Evolutionary conservation across 2,329 filamentous ascomycete species (phyloP).

Genomic region (Zymoseptoria ardabiliae): DNA sequence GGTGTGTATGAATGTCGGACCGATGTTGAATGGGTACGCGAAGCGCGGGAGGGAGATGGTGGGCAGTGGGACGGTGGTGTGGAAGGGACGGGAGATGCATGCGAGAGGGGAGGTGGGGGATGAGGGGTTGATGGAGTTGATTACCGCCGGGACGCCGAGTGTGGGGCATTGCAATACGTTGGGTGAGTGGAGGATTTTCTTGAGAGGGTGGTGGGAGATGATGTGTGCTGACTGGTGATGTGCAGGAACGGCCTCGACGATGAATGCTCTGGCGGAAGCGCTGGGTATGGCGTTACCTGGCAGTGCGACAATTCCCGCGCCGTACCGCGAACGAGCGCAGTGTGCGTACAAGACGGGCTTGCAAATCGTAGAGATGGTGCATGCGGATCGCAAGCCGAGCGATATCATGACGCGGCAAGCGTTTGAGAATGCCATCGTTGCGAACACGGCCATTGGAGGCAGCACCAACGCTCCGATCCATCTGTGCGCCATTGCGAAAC

Average conservation of each 20-base stretch:
- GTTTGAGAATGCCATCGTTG: conserved; percentile 51
- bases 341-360: conserved; percentile 25
- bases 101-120: conserved; percentile 24
- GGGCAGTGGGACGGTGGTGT: conserved; percentile 25
- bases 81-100: conserved; percentile 26
- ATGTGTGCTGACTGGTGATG: not conserved
- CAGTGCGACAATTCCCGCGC: conserved; percentile 24
- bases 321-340: conserved; percentile 25
- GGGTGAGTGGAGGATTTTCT: conserved; percentile 15
- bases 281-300: conserved; percentile 27
- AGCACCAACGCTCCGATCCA: conserved; percentile 53
- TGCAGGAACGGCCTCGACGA: conserved; percentile 22
- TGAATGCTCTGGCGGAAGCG: conserved; percentile 28
- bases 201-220: not conserved
- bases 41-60: conserved; percentile 14
- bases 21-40: conserved; percentile 27
- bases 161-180: conserved; percentile 29
- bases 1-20: conserved; percentile 27
- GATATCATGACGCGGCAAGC: conserved; percentile 50
- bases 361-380: conserved; percentile 28
- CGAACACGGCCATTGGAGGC: conserved; percentile 50
- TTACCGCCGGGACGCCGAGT: conserved; percentile 23
- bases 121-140: conserved; percentile 21
- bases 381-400: conserved; percentile 34
- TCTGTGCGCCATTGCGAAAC: conserved; percentile 48